Conservation (phyloP, 495 filamentous ascomycete genomes). For the Penicillium manginii region DNA sequence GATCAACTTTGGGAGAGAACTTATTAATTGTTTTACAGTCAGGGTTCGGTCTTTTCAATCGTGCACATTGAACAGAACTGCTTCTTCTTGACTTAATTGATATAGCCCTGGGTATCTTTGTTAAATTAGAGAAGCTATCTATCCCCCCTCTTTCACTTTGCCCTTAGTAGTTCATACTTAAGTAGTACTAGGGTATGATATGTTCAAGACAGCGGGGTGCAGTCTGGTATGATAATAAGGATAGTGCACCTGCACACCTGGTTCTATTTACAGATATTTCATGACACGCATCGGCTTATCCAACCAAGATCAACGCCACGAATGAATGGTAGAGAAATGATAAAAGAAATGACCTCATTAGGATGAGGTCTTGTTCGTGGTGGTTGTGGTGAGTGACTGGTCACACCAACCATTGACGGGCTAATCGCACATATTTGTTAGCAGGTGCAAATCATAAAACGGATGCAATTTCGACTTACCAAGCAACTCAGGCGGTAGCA, state of each 20-base stretch:
- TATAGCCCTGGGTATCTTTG: too few relatives aligned
- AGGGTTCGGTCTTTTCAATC: too few relatives aligned
- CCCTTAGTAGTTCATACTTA: background rate
- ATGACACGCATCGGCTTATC: background rate
- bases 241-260: background rate
- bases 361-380: slow-evolving; percentile 30
- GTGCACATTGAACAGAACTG: too few relatives aligned
- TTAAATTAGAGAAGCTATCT: too few relatives aligned
- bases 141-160: too few relatives aligned
- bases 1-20: too few relatives aligned
- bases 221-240: slow-evolving; percentile 2
- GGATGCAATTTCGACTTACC: slow-evolving; percentile 58
- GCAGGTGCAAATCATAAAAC: slow-evolving; percentile 15
- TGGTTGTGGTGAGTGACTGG: slow-evolving; percentile 50
- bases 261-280: slow-evolving; percentile 4
- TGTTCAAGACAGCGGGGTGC: background rate
- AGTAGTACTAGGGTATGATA: background rate
- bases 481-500: slow-evolving; percentile 94
- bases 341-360: background rate
- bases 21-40: too few relatives aligned
- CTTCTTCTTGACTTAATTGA: too few relatives aligned
- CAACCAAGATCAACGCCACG: slow-evolving; percentile 7
- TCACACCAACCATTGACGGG: slow-evolving; percentile 81
- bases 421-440: slow-evolving; percentile 45
- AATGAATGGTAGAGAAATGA: slow-evolving; percentile 1